Evolutionary conservation across 768 basidiomycete species (phyloP).

Genomic region (Hypholoma sublateritium): DNA sequence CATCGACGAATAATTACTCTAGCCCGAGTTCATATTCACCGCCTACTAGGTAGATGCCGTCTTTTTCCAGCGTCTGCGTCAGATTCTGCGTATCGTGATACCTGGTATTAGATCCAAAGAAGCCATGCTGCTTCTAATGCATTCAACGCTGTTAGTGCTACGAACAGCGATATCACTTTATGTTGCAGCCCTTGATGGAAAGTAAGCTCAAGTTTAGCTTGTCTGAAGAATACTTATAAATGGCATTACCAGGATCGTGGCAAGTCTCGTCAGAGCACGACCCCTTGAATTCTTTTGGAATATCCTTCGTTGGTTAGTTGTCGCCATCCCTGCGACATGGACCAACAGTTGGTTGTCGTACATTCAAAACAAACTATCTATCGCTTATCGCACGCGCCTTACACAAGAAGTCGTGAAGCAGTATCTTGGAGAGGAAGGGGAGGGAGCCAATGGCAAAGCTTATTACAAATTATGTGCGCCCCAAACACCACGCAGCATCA

Average conservation of each 20-base stretch:
- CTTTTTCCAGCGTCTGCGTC: conserved; percentile 80
- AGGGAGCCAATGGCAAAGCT: conserved; percentile 71
- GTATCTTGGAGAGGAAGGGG: conserved; percentile 76
- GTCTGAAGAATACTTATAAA: conserved; percentile 1
- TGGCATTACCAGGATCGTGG: conserved; percentile 72
- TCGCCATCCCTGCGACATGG: conserved; percentile 93
- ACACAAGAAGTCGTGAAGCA: conserved; percentile 80
- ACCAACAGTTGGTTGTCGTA: conserved; percentile 92
- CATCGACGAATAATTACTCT: neutral
- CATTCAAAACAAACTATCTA: conserved; percentile 89
- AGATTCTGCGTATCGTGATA: conserved; percentile 84
- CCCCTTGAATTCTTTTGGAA: conserved; percentile 78
- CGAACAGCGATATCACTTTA: conserved; percentile 92
- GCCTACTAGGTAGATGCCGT: conserved; percentile 76
- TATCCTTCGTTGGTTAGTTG: conserved; percentile 85
- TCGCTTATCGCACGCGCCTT: conserved; percentile 84
- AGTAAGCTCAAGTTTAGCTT: conserved; percentile 42
- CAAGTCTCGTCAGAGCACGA: conserved; percentile 88
- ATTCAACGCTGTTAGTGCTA: conserved; percentile 85
- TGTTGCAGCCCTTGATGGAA: conserved; percentile 92
- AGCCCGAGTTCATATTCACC: neutral
- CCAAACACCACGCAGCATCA: too few relatives aligned
- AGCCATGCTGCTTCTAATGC: conserved; percentile 82
- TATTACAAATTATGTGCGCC: conserved; percentile 89
- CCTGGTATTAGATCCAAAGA: conserved; percentile 85